Evolutionary conservation across 805 yeast genomes (phyloP).

Genomic region (Cyberlindnera americana): DNA sequence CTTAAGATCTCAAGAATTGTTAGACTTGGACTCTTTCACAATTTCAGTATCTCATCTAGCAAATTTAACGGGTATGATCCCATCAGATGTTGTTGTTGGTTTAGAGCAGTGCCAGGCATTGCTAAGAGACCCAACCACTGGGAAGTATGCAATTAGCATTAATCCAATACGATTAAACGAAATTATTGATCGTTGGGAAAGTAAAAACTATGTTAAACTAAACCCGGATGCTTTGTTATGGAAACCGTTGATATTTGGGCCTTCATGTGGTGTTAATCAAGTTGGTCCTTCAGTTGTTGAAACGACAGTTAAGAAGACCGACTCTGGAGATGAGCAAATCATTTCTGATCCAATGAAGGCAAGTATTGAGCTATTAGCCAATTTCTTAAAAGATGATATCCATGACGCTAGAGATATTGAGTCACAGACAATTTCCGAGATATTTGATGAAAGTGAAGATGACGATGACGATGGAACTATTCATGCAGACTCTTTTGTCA

Average conservation of each 20-base stretch:
- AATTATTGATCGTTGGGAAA: constrained; percentile 47
- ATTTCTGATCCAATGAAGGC: constrained; percentile 33
- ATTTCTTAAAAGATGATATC: constrained; percentile 65
- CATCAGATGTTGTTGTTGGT: constrained; percentile 84
- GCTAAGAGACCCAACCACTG: constrained; percentile 40
- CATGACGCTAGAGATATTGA: constrained; percentile 60
- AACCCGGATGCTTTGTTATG: constrained; percentile 58
- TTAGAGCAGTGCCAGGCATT: constrained; percentile 73
- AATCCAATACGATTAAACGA: constrained; percentile 41
- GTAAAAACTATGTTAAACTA: constrained; percentile 49
- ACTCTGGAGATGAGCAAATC: constrained; percentile 8
- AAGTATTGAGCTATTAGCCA: constrained; percentile 53
- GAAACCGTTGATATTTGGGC: constrained; percentile 83
- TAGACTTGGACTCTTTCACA: constrained; percentile 12
- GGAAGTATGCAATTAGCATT: constrained; percentile 50
- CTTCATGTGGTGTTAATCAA: constrained; percentile 76
- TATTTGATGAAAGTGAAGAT: constrained; percentile 29
- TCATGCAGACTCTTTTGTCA: constrained; percentile 20
- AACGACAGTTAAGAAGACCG: constrained; percentile 11
- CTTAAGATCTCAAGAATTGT: constrained; percentile 1
- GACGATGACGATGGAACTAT: constrained; percentile 18
- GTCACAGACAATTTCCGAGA: constrained; percentile 48
- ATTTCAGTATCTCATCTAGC: constrained; percentile 61
- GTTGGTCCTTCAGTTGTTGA: constrained; percentile 33
- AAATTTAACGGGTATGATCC: constrained; percentile 75